Evolutionary conservation across 169 alveolate species (phyloP), one percentile per base, ranked within the genome.

Genomic region (Cryptosporidium meleagridis): DNA sequence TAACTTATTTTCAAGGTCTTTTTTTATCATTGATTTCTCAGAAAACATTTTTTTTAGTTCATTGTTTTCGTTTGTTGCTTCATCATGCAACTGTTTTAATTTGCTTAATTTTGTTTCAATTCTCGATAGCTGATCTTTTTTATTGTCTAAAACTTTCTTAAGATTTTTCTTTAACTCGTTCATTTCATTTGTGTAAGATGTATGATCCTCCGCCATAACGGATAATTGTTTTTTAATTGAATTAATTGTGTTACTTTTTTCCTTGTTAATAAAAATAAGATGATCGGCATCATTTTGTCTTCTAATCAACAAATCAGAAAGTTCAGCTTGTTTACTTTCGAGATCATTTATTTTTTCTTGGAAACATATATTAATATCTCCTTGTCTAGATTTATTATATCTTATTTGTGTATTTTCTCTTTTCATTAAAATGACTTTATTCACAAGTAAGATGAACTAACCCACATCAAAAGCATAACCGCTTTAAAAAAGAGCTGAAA

Each of bases 301-400:
- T 21, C 21, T 29, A 37, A 23, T 10, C 12, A 80, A 37, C 37
- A 29, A 14, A 21, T 80, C 35, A 14, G 89, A n/a, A 44, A 80
- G 23, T 4, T 26, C 53, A 29, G 69, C 68, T 45, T 80, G 89
- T 21, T 62, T 48, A 26, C 44, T 67, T 59, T 80, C 89, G n/a
- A 80, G 70, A 26, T 26, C 35, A 59, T 48, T 59, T 12, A 80
- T 80, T 37, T 45, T 80, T 51, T 62, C 80, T 31, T 80, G 75
- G 65, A 73, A 73, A 14, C 3, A 37, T 23, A 26, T 18, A 39
- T 35, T 73, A n/a, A 33, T 21, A n/a, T 55, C 70, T 10, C 35
- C 55, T 12, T 48, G 39, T 35, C 31, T 55, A 55, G 59, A 23
- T 37, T 73, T 55, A 37, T 18, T 10, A 35, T 18, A 3, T 45